phyloP scores from a whole-genome alignment of 345 rosid species.

The Eucalyptus rudis region DNA sequence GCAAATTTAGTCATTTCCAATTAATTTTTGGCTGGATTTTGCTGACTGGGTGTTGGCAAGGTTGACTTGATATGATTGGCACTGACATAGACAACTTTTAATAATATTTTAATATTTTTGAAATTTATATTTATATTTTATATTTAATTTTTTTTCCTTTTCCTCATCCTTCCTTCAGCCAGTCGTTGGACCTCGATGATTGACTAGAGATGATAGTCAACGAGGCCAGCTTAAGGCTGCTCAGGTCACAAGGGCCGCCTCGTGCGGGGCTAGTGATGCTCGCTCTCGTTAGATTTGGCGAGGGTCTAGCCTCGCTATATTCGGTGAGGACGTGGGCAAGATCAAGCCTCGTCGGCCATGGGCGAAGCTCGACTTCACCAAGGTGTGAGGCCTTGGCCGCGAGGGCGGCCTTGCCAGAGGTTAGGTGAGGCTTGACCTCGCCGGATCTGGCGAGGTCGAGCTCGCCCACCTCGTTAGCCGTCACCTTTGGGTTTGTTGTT shows the following conservation, averaged over 20 bases:
- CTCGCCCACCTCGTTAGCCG: accelerated
- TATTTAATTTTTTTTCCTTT: no score
- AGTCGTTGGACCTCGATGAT: accelerated
- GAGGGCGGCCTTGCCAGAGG: no score
- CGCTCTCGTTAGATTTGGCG: accelerated
- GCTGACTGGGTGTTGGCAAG: accelerated
- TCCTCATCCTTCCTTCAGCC: no score
- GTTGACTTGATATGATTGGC: accelerated
- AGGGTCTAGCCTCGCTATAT: no score
- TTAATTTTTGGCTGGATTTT: no score
- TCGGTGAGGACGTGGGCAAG: no score
- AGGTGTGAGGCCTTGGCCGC: no score
- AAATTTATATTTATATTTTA: no score
- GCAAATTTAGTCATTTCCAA: accelerated
- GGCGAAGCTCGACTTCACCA: accelerated
- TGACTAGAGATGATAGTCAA: accelerated
- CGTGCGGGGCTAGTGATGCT: accelerated
- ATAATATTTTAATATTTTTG: no score
- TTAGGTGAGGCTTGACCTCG: no score
- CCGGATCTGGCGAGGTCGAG: accelerated
- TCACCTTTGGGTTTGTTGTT: accelerated
- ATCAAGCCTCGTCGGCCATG: no score
- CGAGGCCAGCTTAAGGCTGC: no score
- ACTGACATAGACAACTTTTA: accelerated
- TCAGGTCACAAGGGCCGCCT: accelerated